Conservation (phyloP, 1,139 yeast genomes). For the Torulaspora globosa region DNA sequence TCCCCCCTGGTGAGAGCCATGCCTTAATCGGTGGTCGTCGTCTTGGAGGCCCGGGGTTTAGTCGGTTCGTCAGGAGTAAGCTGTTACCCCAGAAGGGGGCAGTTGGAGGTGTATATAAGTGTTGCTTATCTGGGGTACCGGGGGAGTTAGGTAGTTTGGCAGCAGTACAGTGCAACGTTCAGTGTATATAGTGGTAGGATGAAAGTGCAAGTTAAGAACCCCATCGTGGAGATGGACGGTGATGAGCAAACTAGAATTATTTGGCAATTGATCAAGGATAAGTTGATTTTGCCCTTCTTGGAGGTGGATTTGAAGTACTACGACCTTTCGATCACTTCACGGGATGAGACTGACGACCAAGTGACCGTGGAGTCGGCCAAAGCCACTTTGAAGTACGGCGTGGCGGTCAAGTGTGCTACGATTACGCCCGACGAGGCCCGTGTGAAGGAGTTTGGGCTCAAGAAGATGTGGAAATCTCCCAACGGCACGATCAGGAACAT, state of each 20-base stretch:
- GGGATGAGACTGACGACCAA: constrained; percentile 84
- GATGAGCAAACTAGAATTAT: constrained; percentile 94
- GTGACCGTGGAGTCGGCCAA: constrained; percentile 87
- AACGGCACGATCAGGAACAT: constrained; percentile 95
- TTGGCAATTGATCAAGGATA: constrained; percentile 80
- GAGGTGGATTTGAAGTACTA: constrained; percentile 87
- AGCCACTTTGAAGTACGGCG: constrained; percentile 84
- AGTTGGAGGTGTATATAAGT: neutral
- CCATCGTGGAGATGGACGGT: constrained; percentile 94
- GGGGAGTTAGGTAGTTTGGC: neutral
- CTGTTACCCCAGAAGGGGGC: neutral
- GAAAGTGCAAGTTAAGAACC: constrained; percentile 79
- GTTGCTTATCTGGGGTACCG: neutral
- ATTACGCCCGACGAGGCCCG: constrained; percentile 98
- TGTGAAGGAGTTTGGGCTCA: constrained; percentile 81
- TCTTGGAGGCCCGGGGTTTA: neutral
- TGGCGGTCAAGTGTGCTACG: constrained; percentile 95
- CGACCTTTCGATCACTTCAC: constrained; percentile 78
- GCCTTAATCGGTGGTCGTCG: constrained; percentile 1
- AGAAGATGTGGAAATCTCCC: constrained; percentile 97
- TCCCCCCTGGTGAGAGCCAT: neutral
- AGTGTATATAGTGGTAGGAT: constrained; percentile 6
- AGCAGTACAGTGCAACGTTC: too few relatives aligned
- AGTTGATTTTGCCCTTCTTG: constrained; percentile 77
- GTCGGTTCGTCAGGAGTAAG: neutral